Evolutionary conservation across 2,329 filamentous ascomycete genomes (phyloP), one percentile per base, ranked within the genome.

Genomic region (Xylaria sp.): DNA sequence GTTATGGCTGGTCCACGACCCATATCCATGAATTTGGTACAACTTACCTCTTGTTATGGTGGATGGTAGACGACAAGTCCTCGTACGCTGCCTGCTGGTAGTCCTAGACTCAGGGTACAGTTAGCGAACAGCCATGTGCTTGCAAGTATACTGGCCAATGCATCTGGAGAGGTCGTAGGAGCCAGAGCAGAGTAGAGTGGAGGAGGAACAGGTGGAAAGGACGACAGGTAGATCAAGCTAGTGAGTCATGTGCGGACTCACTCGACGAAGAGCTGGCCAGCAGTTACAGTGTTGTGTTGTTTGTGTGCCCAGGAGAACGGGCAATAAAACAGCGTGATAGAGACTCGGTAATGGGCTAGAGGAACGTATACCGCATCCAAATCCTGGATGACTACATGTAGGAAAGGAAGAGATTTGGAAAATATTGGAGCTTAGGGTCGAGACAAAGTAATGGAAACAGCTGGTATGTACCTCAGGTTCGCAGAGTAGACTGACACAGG

Each of bases 31-130:
- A 58, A 34, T 44, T 34, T 57, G 34, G 64, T 44, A 59, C 54
- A 65, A 70, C 70, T 71, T 64, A 71, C 70, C 70, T 71, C 63
- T 65, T 63, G 44, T 61, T 32, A 69, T 57, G 64, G 61, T 51
- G 50, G 44, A 25, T 46, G 57, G 34, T 56, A 50, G 54, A 52
- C 50, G 37, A 55, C 39, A 66, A 23, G 55, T 46, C 20, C 59
- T 61, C 10, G 62, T 71, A 54, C 32, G 8, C 51, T 54, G 59
- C 32, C 64, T 39, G 59, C 56, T 58, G n/a, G 55, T 60, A 41
- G 41, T 67, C 63, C 67, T 70, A 20, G 32, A 39, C 50, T 52
- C 63, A 59, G 60, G 64, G 62, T 57, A 52, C 48, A 57, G 64
- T 71, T 70, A 71, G 70, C 57, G 51, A 41, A 63, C 54, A 39